phyloP scores from a whole-genome alignment of 495 filamentous ascomycete species.

The Daldinia childiae region DNA sequence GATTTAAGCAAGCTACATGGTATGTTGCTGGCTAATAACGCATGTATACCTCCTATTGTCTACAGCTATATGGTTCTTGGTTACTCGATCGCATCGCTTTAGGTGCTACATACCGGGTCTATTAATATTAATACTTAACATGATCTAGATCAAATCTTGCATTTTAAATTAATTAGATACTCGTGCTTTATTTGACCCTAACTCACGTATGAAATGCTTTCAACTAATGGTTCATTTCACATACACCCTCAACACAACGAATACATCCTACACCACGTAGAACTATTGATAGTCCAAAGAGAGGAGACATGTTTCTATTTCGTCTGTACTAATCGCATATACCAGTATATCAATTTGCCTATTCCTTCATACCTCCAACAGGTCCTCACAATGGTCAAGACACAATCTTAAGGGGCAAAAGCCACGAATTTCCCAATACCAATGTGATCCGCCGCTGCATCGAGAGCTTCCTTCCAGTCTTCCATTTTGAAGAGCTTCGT shows the following conservation, averaged over 20 bases:
- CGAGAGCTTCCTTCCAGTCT: slow-evolving; percentile 47
- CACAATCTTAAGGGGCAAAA: slow-evolving; percentile 29
- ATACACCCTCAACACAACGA: not conserved
- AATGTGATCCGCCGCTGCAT: slow-evolving; percentile 41
- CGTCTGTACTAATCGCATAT: not conserved
- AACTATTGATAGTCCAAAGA: not conserved
- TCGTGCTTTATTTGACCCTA: not conserved
- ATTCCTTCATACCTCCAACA: not conserved
- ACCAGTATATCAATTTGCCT: not conserved
- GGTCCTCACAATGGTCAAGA: not conserved
- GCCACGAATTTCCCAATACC: slow-evolving; percentile 45
- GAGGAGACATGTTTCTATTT: not conserved
- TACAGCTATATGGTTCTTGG: not conserved
- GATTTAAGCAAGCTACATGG: not conserved
- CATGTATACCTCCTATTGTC: not conserved
- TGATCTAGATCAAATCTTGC: not conserved
- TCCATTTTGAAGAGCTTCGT: slow-evolving; percentile 44
- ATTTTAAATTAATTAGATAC: not conserved
- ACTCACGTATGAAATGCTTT: not conserved
- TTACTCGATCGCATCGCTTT: not conserved
- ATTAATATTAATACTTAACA: not conserved
- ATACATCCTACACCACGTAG: too few relatives aligned
- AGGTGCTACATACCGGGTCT: not conserved
- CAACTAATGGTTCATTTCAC: not conserved
- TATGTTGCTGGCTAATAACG: not conserved